Conservation (phyloP, 2,329 filamentous ascomycete species). For the Ceratocystiopsis brevicomis region DNA sequence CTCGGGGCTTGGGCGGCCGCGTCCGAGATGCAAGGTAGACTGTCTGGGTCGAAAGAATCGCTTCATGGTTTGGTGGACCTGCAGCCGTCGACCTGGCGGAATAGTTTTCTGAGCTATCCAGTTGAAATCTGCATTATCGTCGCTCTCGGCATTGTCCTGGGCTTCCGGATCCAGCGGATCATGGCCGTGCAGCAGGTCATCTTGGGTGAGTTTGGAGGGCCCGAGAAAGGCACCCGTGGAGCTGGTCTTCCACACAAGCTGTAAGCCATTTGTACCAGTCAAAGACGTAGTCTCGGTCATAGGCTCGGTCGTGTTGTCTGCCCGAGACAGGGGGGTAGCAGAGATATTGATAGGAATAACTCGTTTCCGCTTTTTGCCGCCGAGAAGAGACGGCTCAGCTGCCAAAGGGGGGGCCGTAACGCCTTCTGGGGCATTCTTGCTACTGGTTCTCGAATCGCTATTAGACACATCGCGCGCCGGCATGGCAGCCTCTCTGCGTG, state of each 20-base stretch:
- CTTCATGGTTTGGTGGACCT: constrained; percentile 23
- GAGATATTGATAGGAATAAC: constrained; percentile 12
- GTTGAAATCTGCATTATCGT: no score
- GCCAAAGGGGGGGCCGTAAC: no score
- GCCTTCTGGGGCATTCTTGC: no score
- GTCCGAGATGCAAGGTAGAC: constrained; percentile 3
- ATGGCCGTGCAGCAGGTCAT: constrained; percentile 3
- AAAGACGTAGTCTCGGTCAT: no score
- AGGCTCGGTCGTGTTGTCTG: no score
- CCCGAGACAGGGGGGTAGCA: neutral
- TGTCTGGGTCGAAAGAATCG: constrained; percentile 16
- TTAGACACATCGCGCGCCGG: no score
- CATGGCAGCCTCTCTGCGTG: no score
- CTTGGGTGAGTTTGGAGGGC: constrained; percentile 11
- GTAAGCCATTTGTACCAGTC: no score
- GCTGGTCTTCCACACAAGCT: constrained; percentile 5
- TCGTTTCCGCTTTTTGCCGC: constrained; percentile 13
- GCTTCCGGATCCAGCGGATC: constrained; percentile 1
- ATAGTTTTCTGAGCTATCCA: constrained; percentile 7
- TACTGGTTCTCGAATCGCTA: no score
- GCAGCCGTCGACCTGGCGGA: constrained; percentile 25
- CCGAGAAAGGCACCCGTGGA: constrained; percentile 18
- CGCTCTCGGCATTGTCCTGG: neutral
- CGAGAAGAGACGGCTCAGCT: constrained; percentile 4
- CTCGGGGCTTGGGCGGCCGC: constrained; percentile 2